Percentiles rank a stretch among this genome's conserved stretches.
Evolutionary conservation across 2,329 filamentous ascomycete species (phyloP).

Genomic region (Paecilomyces niveus): DNA sequence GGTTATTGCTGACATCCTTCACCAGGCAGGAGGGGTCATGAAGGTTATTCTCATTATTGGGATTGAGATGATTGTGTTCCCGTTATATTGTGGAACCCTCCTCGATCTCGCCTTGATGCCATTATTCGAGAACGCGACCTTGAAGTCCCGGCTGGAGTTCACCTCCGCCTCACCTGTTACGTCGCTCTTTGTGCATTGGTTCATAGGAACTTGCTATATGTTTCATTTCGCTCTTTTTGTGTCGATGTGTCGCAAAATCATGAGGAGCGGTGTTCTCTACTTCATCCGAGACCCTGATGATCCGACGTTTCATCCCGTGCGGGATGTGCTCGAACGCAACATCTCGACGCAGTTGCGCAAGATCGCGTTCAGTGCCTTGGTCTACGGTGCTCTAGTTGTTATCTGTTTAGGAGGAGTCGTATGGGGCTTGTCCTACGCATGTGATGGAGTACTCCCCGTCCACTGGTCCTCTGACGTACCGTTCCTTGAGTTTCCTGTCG

Average conservation of each 20-base stretch:
- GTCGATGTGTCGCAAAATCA: conserved; percentile 96
- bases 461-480: conserved; percentile 91
- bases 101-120: conserved; percentile 84
- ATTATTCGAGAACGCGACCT: conserved; percentile 73
- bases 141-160: conserved; percentile 71
- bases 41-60: conserved; percentile 98
- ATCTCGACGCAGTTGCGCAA: conserved; percentile 90
- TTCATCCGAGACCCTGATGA: conserved; percentile 98
- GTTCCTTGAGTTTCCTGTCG: conserved; percentile 86
- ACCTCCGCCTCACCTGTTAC: conserved; percentile 73
- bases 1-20: conserved; percentile 67
- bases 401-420: conserved; percentile 92
- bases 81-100: conserved; percentile 86
- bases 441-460: conserved; percentile 72
- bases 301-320: conserved; percentile 94
- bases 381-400: conserved; percentile 89
- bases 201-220: conserved; percentile 98
- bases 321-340: conserved; percentile 89
- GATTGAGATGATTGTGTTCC: conserved; percentile 97
- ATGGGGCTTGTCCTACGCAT: conserved; percentile 70
- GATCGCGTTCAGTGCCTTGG: conserved; percentile 90
- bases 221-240: conserved; percentile 99
- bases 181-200: conserved; percentile 96
- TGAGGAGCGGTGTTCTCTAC: conserved; percentile 90
- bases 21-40: conserved; percentile 92